Percentiles rank a stretch among this genome's conserved stretches.
These are phyloP conservation scores for Kazachstania viticola DNA, from an alignment of 805 yeast genomes.

Conservation along the genomic window DNA sequence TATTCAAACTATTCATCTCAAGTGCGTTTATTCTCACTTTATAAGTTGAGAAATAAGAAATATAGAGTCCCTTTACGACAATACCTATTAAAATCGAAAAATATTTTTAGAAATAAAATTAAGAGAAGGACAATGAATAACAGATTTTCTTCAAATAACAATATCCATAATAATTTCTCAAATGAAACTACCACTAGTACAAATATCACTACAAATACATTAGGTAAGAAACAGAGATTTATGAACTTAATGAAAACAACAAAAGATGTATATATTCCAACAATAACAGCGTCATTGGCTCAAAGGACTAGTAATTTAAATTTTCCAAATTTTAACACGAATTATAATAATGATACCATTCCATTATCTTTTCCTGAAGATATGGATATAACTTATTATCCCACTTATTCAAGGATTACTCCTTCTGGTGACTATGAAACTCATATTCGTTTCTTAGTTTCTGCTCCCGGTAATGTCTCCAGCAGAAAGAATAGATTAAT, in stretches of 20 bases:
- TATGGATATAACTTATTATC: slow-evolving; percentile 49
- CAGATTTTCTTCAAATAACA: too few relatives aligned
- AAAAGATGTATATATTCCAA: slow-evolving; percentile 46
- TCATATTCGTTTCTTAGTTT: slow-evolving; percentile 61
- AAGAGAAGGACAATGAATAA: too few relatives aligned
- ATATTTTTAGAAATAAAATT: too few relatives aligned
- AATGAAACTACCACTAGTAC: background rate
- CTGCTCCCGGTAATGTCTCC: slow-evolving; percentile 51
- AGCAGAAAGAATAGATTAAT: slow-evolving; percentile 61
- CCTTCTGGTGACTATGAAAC: slow-evolving; percentile 32
- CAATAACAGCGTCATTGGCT: slow-evolving; percentile 35
- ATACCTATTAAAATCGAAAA: too few relatives aligned
- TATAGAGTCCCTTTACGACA: too few relatives aligned
- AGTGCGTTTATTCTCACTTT: too few relatives aligned
- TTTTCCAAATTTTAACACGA: slow-evolving; percentile 1
- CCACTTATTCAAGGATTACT: slow-evolving; percentile 37
- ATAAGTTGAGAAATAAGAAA: too few relatives aligned
- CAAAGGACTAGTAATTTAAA: slow-evolving; percentile 33
- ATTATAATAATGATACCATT: background rate
- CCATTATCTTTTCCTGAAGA: slow-evolving; percentile 32
- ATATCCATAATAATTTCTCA: too few relatives aligned
- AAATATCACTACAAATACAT: background rate
- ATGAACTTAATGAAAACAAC: slow-evolving; percentile 43
- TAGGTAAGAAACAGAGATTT: slow-evolving; percentile 34
- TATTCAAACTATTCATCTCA: too few relatives aligned